Conservation (phyloP, 306 rosid genomes). For the Castanopsis chinensis region DNA sequence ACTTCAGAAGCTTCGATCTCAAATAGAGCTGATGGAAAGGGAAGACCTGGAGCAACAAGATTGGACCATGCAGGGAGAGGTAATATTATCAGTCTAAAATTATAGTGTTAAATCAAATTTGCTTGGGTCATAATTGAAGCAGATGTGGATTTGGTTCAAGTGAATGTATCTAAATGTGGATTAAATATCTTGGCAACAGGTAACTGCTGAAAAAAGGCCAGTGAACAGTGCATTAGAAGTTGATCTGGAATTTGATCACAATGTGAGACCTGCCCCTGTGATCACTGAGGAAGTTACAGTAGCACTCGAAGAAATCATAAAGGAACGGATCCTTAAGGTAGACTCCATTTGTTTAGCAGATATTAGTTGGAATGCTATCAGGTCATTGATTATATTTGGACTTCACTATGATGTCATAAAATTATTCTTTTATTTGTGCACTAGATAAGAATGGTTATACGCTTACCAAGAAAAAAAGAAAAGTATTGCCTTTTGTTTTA, state of each 20-base stretch:
- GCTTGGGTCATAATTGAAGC: neutral
- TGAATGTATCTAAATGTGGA: neutral
- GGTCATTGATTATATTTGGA: neutral
- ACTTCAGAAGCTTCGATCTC: conserved; percentile 44
- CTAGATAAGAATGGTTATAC: neutral
- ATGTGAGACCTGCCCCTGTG: conserved; percentile 81
- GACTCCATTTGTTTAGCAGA: conserved; percentile 22
- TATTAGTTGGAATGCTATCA: neutral
- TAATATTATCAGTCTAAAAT: conserved; percentile 17
- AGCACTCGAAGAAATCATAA: conserved; percentile 75
- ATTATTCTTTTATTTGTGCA: neutral
- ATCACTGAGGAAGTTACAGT: conserved; percentile 88
- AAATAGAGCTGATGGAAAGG: conserved; percentile 77
- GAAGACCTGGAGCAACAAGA: conserved; percentile 72
- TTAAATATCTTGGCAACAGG: conserved; percentile 42
- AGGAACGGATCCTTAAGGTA: conserved; percentile 80
- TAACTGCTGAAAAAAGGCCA: conserved; percentile 86
- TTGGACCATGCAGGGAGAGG: conserved; percentile 99
- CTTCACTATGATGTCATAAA: conserved; percentile 5
- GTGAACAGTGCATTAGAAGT: conserved; percentile 81
- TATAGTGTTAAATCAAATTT: neutral
- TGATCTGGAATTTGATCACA: conserved; percentile 89
- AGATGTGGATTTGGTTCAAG: neutral
- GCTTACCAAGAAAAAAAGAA: neutral
- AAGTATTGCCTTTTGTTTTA: neutral